Evolutionary conservation across 2,329 filamentous ascomycete species (phyloP).

Genomic region (Escovopsis weberi): DNA sequence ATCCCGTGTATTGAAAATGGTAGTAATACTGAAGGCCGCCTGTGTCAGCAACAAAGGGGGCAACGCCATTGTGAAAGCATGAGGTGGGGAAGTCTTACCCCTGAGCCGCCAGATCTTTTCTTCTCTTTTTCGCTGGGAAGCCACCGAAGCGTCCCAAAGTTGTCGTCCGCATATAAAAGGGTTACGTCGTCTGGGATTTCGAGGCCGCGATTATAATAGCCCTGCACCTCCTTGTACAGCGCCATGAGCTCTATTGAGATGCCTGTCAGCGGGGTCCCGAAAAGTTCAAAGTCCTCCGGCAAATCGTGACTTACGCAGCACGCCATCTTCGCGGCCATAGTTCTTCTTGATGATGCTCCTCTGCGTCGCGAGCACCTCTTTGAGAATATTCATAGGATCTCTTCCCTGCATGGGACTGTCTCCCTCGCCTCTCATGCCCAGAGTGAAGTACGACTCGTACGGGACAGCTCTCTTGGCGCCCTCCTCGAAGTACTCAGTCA

Average conservation of each 20-base stretch:
- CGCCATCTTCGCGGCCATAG: slow-evolving; percentile 28
- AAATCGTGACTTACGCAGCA: slow-evolving; percentile 21
- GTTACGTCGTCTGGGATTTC: slow-evolving; percentile 46
- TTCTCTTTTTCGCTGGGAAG: slow-evolving; percentile 39
- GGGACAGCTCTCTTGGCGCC: slow-evolving; percentile 39
- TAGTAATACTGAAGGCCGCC: slow-evolving; percentile 23
- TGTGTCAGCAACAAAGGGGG: slow-evolving; percentile 1
- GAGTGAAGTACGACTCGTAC: slow-evolving; percentile 44
- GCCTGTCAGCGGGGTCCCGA: slow-evolving; percentile 1
- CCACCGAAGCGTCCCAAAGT: slow-evolving; percentile 44
- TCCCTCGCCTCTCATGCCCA: slow-evolving; percentile 44
- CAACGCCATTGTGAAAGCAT: neutral
- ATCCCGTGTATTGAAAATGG: slow-evolving; percentile 49
- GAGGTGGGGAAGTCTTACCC: slow-evolving; percentile 22
- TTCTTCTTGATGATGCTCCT: slow-evolving; percentile 37
- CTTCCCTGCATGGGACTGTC: slow-evolving; percentile 36
- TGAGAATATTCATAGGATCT: slow-evolving; percentile 36
- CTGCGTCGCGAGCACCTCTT: slow-evolving; percentile 40
- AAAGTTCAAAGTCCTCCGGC: neutral
- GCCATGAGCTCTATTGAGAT: slow-evolving; percentile 39
- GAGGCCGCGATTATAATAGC: slow-evolving; percentile 46
- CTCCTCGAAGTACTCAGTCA: slow-evolving; percentile 41
- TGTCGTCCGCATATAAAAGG: slow-evolving; percentile 48
- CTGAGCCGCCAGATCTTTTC: slow-evolving; percentile 38
- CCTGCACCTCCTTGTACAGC: slow-evolving; percentile 51